Conservation (phyloP, 768 basidiomycete genomes). For the Coprinopsis marcescibilis region DNA sequence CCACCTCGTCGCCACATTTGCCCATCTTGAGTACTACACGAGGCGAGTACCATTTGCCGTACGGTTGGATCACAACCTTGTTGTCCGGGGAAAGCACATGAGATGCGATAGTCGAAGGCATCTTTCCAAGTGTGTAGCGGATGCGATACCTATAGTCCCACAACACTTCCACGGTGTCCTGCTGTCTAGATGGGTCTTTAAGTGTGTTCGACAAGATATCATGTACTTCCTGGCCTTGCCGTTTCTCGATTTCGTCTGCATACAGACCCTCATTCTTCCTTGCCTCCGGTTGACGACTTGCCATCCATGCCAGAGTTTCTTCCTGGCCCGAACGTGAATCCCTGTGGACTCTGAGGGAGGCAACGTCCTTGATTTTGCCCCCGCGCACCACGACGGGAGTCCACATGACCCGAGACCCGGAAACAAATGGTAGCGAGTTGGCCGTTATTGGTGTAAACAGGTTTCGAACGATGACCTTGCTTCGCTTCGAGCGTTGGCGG, state of each 20-base stretch:
- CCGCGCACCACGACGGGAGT: conserved; percentile 38
- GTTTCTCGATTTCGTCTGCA: conserved; percentile 11
- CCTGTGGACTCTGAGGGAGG: too few relatives aligned
- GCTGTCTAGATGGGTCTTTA: conserved; percentile 13
- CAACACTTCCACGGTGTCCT: conserved; percentile 32
- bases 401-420: conserved; percentile 64
- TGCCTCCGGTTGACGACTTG: conserved; percentile 49
- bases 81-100: neutral
- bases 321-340: conserved; percentile 1
- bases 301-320: conserved; percentile 46
- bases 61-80: neutral
- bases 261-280: conserved; percentile 22
- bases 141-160: conserved; percentile 67
- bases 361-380: conserved; percentile 5
- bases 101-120: conserved; percentile 33
- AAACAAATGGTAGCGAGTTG: conserved; percentile 34
- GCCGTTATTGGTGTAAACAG: conserved; percentile 39
- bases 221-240: neutral
- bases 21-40: neutral
- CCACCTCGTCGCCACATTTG: too few relatives aligned
- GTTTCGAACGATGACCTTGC: conserved; percentile 41
- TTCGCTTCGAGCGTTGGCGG: conserved; percentile 39
- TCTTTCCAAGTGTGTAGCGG: conserved; percentile 34
- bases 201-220: conserved; percentile 13
- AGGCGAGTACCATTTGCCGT: neutral